Evolutionary conservation across 1,139 yeast genomes (phyloP), one percentile per base, ranked within the genome.

Genomic region (Suhomyces terraborum): DNA sequence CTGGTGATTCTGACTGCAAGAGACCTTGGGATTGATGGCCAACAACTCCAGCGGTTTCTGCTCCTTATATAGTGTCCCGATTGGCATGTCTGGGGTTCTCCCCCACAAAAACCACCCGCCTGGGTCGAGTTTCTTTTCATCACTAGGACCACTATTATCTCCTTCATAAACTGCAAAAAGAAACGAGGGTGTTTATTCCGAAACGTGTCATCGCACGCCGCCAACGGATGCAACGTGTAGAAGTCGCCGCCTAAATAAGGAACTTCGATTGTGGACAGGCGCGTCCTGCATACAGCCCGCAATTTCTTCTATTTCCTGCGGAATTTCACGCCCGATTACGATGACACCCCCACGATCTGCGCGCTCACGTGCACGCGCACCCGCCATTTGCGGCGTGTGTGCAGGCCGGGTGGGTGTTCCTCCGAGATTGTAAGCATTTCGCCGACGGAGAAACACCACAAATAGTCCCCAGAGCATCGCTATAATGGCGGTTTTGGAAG

Each of bases 181-280:
- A 47, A 47, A 46, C 50, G 46, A 36, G 41, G 18, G 29, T 29
- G 39, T 36, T 46, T 45, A 42, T 37, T 41, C 50, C 49, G 49
- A 25, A 12, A 9, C 9, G 24, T 14, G 13, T 12, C 27, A 24
- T 16, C 5, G 26, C 20, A 14, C 21, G 31, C n/a, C n/a, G n/a
- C n/a, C n/a, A n/a, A n/a, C n/a, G n/a, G n/a, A n/a, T n/a, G n/a
- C n/a, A n/a, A n/a, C n/a, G n/a, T n/a, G n/a, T n/a, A n/a, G n/a
- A n/a, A n/a, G n/a, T n/a, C n/a, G n/a, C n/a, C n/a, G n/a, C n/a
- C n/a, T n/a, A n/a, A n/a, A n/a, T n/a, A n/a, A n/a, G n/a, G n/a
- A n/a, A n/a, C n/a, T n/a, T n/a, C n/a, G n/a, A n/a, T n/a, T n/a
- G n/a, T n/a, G n/a, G n/a, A n/a, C n/a, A n/a, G n/a, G n/a, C n/a